phyloP scores from a whole-genome alignment of 176 grass and related monocot genomes.

The Canna indica region DNA sequence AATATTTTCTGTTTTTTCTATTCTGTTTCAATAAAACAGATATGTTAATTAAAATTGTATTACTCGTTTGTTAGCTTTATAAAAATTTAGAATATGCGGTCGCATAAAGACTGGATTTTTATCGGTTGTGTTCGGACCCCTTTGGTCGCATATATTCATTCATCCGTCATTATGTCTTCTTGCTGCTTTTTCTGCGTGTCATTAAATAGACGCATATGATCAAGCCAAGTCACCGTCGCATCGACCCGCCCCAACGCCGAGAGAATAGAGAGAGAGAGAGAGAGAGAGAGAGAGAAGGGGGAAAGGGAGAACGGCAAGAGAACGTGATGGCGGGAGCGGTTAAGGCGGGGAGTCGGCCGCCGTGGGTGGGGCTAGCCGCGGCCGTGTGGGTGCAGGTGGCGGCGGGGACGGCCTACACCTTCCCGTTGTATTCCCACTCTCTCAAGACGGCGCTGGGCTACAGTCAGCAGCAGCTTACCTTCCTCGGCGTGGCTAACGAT shows the following conservation, averaged over 20 bases:
- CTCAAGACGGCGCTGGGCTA: conserved; percentile 53
- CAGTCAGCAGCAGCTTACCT: conserved; percentile 65
- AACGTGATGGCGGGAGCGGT: conserved; percentile 16
- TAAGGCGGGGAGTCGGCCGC: conserved; percentile 83
- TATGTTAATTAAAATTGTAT: too few relatives aligned
- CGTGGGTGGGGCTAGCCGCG: conserved; percentile 66
- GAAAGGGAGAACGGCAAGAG: too few relatives aligned
- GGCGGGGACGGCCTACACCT: conserved; percentile 53
- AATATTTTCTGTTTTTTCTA: too few relatives aligned
- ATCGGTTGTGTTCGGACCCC: too few relatives aligned
- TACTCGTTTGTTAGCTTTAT: too few relatives aligned
- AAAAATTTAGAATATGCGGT: too few relatives aligned
- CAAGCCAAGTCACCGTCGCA: too few relatives aligned
- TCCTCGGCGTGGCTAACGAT: conserved; percentile 88
- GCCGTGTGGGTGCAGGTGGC: conserved; percentile 80
- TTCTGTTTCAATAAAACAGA: too few relatives aligned
- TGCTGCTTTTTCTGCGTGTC: background rate
- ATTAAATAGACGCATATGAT: background rate
- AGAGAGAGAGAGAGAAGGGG: background rate
- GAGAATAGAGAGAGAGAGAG: too few relatives aligned
- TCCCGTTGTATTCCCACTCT: conserved; percentile 87
- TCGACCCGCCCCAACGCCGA: too few relatives aligned
- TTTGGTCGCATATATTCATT: too few relatives aligned
- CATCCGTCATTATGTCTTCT: background rate
- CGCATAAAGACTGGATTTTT: too few relatives aligned